Percentiles rank a stretch among this genome's conserved stretches.
phyloP scores from a whole-genome alignment of 331 rosid species.

The Phaseolus coccineus region DNA sequence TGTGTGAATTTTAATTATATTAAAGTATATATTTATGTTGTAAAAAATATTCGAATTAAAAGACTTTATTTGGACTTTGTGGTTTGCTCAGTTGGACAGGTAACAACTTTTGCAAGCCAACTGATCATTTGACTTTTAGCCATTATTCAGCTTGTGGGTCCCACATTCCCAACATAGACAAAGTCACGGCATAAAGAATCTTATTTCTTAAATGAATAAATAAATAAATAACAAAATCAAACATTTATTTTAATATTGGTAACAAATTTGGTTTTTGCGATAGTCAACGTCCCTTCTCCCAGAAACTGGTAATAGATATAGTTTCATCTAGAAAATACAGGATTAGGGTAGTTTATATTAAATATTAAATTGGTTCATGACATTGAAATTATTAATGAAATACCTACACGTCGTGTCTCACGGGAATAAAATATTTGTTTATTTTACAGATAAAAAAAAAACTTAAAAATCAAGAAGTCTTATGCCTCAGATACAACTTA shows the following conservation, averaged over 20 bases:
- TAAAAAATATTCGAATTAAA: background rate
- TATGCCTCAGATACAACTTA: background rate
- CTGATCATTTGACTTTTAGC: slow-evolving; percentile 69
- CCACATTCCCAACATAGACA: slow-evolving; percentile 46
- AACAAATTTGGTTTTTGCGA: slow-evolving; percentile 51
- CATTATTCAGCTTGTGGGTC: slow-evolving; percentile 53
- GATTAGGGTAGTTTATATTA: background rate
- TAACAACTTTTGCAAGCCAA: slow-evolving; percentile 63
- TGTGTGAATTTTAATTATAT: background rate
- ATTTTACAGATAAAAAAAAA: background rate
- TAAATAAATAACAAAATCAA: slow-evolving; percentile 3
- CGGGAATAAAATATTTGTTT: background rate
- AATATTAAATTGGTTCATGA: background rate
- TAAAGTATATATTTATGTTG: background rate
- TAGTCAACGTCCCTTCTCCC: slow-evolving; percentile 71
- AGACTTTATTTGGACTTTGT: background rate
- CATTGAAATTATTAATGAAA: background rate
- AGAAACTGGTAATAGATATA: background rate
- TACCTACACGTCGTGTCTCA: background rate
- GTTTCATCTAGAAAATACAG: background rate
- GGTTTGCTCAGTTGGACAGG: slow-evolving; percentile 58
- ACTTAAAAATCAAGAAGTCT: background rate
- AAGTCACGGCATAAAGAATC: background rate
- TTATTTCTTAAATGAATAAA: slow-evolving; percentile 18
- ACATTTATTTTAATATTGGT: slow-evolving; percentile 37